Evolutionary conservation across 345 rosid genomes (phyloP).

Genomic region (Conringia planisiliqua): DNA sequence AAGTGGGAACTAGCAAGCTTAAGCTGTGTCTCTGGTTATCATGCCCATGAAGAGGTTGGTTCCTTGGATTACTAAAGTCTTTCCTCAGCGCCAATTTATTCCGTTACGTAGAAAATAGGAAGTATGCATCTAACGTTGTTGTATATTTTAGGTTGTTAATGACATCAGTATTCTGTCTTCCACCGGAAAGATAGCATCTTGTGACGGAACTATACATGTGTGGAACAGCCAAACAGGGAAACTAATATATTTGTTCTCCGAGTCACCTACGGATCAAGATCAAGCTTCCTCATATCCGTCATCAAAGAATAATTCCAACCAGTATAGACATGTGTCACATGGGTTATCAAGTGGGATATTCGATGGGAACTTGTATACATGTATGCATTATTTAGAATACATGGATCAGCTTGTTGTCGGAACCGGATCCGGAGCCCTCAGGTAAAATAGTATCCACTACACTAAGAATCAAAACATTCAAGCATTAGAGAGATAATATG

Average conservation of each 20-base stretch:
- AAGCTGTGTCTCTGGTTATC: constrained; percentile 71
- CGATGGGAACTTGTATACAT: constrained; percentile 85
- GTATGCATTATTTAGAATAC: constrained; percentile 69
- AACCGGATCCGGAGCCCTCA: constrained; percentile 84
- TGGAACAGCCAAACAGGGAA: constrained; percentile 88
- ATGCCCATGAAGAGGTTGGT: constrained; percentile 96
- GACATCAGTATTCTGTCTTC: constrained; percentile 68
- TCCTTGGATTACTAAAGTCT: constrained; percentile 20
- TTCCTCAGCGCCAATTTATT: neutral
- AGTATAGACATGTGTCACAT: constrained; percentile 52
- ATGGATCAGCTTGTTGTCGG: constrained; percentile 66
- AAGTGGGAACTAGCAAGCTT: constrained; percentile 89
- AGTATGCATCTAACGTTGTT: constrained; percentile 33
- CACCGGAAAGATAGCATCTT: constrained; percentile 85
- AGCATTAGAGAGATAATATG: neutral
- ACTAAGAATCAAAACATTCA: neutral
- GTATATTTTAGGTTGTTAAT: constrained; percentile 67
- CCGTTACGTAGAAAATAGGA: neutral
- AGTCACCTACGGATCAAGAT: constrained; percentile 57
- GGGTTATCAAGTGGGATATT: constrained; percentile 68
- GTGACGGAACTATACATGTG: constrained; percentile 93
- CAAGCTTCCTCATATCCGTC: constrained; percentile 25
- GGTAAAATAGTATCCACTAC: constrained; percentile 41
- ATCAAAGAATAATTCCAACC: constrained; percentile 48
- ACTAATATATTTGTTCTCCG: constrained; percentile 62